These are phyloP conservation scores for Penicillium coffeae DNA, from an alignment of 495 filamentous ascomycete species.

Conservation along the genomic window DNA sequence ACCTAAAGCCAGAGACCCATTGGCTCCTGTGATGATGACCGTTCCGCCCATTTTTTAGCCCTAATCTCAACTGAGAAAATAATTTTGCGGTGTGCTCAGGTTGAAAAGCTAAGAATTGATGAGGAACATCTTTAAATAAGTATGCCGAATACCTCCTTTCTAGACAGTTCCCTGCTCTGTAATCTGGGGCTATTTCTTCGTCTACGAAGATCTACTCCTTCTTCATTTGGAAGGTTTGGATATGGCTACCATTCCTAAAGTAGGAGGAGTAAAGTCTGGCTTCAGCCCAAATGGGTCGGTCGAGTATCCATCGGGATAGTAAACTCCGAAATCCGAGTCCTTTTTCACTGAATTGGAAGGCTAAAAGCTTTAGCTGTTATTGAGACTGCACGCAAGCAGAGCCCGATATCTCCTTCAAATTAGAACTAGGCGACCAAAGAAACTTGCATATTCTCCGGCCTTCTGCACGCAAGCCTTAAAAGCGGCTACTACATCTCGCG, in stretches of 20 bases:
- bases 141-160: no score
- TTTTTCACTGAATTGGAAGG: no score
- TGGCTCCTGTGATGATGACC: conserved; percentile 47
- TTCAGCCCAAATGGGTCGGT: background rate
- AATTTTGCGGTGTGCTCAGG: background rate
- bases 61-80: conserved; percentile 13
- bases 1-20: conserved; percentile 44
- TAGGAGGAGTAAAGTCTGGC: background rate
- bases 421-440: no score
- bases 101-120: no score
- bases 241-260: background rate
- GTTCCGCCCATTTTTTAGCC: conserved; percentile 25
- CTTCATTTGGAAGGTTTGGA: background rate
- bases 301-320: no score
- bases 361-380: no score
- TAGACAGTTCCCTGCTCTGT: background rate
- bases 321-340: no score
- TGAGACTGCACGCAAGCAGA: no score
- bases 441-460: background rate
- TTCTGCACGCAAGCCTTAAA: background rate
- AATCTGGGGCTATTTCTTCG: no score
- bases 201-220: no score
- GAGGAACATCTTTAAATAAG: no score
- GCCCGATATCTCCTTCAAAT: no score
- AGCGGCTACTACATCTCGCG: background rate